A percentile compares a stretch with the other conserved stretches of the same genome.
phyloP scores from a whole-genome alignment of 2,329 filamentous ascomycete genomes.

The Calycina herbarum region DNA sequence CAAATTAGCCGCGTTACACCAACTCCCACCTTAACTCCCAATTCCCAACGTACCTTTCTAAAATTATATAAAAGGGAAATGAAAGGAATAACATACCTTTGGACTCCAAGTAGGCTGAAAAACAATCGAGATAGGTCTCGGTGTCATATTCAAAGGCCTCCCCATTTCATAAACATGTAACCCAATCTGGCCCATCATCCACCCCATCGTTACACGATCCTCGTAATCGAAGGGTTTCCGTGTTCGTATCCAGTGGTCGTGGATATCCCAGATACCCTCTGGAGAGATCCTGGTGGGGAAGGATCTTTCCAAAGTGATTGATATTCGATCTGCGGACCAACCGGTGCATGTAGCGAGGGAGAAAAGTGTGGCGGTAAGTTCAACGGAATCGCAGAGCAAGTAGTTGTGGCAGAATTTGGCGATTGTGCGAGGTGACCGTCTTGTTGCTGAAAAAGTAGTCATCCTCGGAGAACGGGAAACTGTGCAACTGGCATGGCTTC shows the following conservation, averaged over 20 bases:
- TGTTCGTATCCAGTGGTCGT: constrained; percentile 5
- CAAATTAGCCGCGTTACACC: neutral
- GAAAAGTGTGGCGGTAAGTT: constrained; percentile 16
- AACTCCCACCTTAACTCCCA: neutral
- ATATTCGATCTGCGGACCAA: constrained; percentile 31
- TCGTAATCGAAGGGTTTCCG: neutral
- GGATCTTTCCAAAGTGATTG: constrained; percentile 4
- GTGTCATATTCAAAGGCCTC: neutral
- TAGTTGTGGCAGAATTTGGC: constrained; percentile 14
- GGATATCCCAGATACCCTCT: constrained; percentile 23
- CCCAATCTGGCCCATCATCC: neutral
- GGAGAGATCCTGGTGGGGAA: constrained; percentile 8
- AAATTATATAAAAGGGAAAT: neutral
- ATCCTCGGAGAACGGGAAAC: neutral
- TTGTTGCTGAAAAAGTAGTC: constrained; percentile 1
- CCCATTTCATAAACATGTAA: neutral
- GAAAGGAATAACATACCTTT: neutral
- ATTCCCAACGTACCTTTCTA: neutral
- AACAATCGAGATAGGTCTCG: neutral
- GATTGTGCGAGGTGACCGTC: constrained; percentile 18
- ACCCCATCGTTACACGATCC: neutral
- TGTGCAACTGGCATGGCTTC: no score
- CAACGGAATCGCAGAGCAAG: neutral
- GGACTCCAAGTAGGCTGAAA: constrained; percentile 3
- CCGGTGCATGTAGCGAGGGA: constrained; percentile 25